A percentile compares a stretch with the other conserved stretches of the same genome.
Evolutionary conservation across 495 filamentous ascomycete species (phyloP).

Genomic region (Hypoxylon lienhwacheense): DNA sequence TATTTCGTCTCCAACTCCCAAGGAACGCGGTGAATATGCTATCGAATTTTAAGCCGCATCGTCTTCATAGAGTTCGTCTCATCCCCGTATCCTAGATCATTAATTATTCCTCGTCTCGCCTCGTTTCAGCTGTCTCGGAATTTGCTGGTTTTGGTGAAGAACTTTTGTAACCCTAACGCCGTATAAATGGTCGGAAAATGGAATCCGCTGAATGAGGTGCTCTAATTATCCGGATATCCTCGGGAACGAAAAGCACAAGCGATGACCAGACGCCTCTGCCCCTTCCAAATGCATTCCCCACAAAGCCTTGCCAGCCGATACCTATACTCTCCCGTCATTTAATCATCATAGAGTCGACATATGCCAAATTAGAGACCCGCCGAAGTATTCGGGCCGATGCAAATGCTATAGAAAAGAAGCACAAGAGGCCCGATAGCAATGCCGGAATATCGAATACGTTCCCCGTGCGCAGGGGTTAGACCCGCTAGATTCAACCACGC

Average conservation of each 20-base stretch:
- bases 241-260: not conserved
- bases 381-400: not conserved
- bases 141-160: constrained; percentile 3
- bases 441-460: not conserved
- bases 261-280: constrained; percentile 10
- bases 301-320: constrained; percentile 6
- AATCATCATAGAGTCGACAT: constrained; percentile 2
- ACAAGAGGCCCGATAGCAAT: not conserved
- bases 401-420: constrained; percentile 11
- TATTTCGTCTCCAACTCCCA: too few relatives aligned
- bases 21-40: too few relatives aligned
- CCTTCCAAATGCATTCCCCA: constrained; percentile 25
- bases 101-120: not conserved
- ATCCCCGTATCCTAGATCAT: constrained; percentile 1
- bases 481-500: not conserved
- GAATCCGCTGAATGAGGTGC: constrained; percentile 1
- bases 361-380: constrained; percentile 1
- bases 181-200: constrained; percentile 13
- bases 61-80: constrained; percentile 6
- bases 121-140: constrained; percentile 14
- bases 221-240: not conserved
- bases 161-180: constrained; percentile 29
- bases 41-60: too few relatives aligned
- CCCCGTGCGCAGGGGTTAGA: not conserved
- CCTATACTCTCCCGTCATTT: constrained; percentile 18